Conservation (phyloP, 306 rosid species). For the Argentina anserina region DNA sequence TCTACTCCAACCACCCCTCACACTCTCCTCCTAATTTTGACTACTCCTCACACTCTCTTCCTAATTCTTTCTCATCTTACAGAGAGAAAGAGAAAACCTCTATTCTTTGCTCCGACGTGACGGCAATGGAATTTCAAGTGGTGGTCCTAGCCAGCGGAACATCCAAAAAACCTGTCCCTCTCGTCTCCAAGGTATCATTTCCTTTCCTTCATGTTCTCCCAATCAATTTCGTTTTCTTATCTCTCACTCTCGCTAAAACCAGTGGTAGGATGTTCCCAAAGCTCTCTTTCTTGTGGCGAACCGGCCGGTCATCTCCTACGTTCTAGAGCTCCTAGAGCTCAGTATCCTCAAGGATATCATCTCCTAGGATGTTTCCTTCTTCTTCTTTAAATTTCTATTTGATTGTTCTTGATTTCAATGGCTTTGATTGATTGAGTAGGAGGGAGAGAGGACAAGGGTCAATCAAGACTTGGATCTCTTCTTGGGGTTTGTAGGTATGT, state of each 20-base stretch:
- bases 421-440: not conserved
- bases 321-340: constrained; percentile 71
- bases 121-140: constrained; percentile 84
- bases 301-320: constrained; percentile 85
- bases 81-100: too few relatives aligned
- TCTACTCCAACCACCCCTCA: too few relatives aligned
- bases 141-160: constrained; percentile 89
- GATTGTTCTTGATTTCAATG: not conserved
- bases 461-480: too few relatives aligned
- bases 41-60: too few relatives aligned
- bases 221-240: not conserved
- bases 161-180: constrained; percentile 79
- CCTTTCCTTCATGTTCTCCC: not conserved
- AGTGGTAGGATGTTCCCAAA: constrained; percentile 78
- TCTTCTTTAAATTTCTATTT: not conserved
- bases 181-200: constrained; percentile 60
- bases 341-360: constrained; percentile 88
- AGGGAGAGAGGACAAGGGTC: too few relatives aligned
- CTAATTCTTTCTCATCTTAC: too few relatives aligned
- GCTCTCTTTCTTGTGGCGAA: constrained; percentile 92
- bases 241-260: not conserved
- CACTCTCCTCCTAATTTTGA: too few relatives aligned
- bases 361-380: constrained; percentile 52
- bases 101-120: not conserved
- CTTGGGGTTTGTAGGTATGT: too few relatives aligned